Evolutionary conservation across 345 rosid genomes (phyloP), one percentile per base, ranked within the genome.

Genomic region (Camelina neglecta): DNA sequence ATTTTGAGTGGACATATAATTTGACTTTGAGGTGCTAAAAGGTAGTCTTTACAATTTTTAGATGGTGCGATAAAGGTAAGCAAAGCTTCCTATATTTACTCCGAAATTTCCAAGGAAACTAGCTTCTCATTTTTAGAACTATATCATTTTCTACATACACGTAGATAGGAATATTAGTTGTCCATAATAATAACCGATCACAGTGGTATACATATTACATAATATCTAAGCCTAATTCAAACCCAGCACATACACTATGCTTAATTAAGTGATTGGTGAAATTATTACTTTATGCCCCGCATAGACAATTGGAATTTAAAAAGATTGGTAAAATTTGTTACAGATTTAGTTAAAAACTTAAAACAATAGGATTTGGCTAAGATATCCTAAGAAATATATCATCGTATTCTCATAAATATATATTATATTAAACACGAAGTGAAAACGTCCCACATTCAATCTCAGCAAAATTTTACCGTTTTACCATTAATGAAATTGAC

Each of bases 101-200:
- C 81, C 77, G 77, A 77, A 72, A 77, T 72, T 77, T 77, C 69
- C 77, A 72, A 72, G 76, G 72, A 57, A 72, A 70, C 57, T 5
- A 45, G 24, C 71, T 55, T 63, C 2, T 45, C 39, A 5, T 33
- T 23, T 69, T 62, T 76, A 18, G 59, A 69, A 69, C 36, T 53
- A 76, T 62, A 63, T 76, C 53, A 70, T 62, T 70, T 18, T 63
- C 16, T 7, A 59, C 41, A 57, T 63, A 18, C 13, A 35, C 35
- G 13, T 21, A 35, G 18, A 50, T 49, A 61, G 69, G 29, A 76
- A 76, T 51, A 42, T 69, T 61, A 62, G 80, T 61, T 76, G n/a
- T 54, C 41, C 39, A 60, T 44, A 8, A 54, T 31, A 67, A 2
- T 24, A 67, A 50, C 64, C 16, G 56, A 7, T 33, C 56, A 6